Conservation (phyloP, 1,139 yeast species). For the Debaryomyces sp. region DNA sequence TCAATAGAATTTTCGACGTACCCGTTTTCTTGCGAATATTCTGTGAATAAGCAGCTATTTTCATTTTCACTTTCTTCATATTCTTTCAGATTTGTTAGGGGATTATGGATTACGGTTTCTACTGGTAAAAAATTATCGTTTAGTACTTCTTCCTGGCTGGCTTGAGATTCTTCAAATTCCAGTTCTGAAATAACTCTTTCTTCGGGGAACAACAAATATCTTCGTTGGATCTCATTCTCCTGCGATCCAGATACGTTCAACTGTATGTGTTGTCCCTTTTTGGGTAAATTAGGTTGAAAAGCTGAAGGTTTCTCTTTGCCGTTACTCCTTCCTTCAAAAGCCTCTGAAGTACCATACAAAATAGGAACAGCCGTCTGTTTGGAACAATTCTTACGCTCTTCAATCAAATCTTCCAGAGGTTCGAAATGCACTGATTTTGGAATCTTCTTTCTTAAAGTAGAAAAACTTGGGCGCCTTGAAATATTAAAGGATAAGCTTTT, state of each 20-base stretch:
- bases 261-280: constrained; percentile 1
- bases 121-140: not conserved
- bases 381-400: not conserved
- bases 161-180: not conserved
- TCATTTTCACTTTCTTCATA: not conserved
- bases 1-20: not conserved
- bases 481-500: constrained; percentile 11
- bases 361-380: not conserved
- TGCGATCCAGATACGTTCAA: constrained; percentile 8
- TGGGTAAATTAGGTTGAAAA: constrained; percentile 8
- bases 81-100: not conserved
- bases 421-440: constrained; percentile 13
- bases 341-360: not conserved
- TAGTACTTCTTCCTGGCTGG: not conserved
- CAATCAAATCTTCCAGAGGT: not conserved
- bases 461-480: constrained; percentile 11
- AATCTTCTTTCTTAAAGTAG: constrained; percentile 8
- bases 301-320: constrained; percentile 8
- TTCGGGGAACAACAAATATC: constrained; percentile 8
- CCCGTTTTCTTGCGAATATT: not conserved
- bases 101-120: not conserved
- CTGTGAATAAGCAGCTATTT: not conserved
- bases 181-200: not conserved
- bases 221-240: constrained; percentile 10
- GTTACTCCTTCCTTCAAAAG: not conserved